phyloP scores from a whole-genome alignment of 176 grass and related monocot species.

The Rhynchospora pubera region DNA sequence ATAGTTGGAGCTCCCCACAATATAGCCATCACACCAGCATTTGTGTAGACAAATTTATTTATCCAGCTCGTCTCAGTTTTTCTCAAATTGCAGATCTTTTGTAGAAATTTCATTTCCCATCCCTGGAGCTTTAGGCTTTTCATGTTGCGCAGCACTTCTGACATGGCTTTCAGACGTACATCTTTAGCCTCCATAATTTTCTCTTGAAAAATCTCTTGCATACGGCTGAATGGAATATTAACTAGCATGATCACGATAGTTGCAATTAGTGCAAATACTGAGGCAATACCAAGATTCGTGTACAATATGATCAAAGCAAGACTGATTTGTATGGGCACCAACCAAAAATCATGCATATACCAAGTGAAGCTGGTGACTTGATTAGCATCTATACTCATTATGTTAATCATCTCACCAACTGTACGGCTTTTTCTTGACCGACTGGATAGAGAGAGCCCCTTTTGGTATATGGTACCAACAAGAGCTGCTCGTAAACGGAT shows the following conservation, averaged over 20 bases:
- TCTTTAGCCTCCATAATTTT: constrained; percentile 79
- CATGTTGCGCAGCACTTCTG: constrained; percentile 81
- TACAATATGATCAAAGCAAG: constrained; percentile 66
- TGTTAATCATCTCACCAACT: constrained; percentile 26
- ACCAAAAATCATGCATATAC: constrained; percentile 78
- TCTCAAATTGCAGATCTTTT: constrained; percentile 62
- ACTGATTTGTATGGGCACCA: constrained; percentile 57
- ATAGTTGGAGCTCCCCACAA: constrained; percentile 63
- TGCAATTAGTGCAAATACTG: constrained; percentile 41
- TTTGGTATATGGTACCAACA: constrained; percentile 59
- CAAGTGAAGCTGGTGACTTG: constrained; percentile 39
- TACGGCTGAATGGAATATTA: constrained; percentile 51
- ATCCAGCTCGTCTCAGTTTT: constrained; percentile 56
- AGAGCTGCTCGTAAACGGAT: constrained; percentile 43
- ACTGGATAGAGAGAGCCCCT: constrained; percentile 60
- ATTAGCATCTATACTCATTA: constrained; percentile 68
- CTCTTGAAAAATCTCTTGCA: constrained; percentile 61
- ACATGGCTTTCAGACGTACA: constrained; percentile 68
- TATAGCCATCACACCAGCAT: constrained; percentile 31
- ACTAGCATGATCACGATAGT: constrained; percentile 58
- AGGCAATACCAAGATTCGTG: constrained; percentile 48
- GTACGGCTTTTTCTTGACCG: constrained; percentile 53
- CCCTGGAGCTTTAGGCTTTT: constrained; percentile 75
- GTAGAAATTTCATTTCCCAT: constrained; percentile 92
- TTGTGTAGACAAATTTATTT: constrained; percentile 52